Evolutionary conservation across 202 grass and related monocot species (phyloP).

Genomic region (Cymbopogon flexuosus): DNA sequence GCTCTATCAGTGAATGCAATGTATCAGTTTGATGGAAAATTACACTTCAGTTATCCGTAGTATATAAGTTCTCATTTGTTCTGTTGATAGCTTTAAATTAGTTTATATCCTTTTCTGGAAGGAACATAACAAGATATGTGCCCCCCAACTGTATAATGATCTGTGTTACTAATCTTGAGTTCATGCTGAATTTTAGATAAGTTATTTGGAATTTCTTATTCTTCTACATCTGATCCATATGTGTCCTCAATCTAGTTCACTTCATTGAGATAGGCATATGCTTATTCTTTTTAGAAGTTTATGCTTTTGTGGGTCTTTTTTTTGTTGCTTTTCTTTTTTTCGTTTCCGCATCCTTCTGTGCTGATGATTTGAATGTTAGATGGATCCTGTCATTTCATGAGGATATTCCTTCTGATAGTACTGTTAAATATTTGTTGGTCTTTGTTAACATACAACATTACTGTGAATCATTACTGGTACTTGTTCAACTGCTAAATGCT

Average conservation of each 20-base stretch:
- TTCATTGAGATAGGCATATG: neutral
- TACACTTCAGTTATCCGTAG: neutral
- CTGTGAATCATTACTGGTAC: neutral
- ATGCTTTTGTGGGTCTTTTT: neutral
- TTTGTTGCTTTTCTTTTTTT: neutral
- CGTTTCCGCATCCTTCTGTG: neutral
- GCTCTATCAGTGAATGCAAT: conserved; percentile 7
- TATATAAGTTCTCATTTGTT: neutral
- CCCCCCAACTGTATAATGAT: neutral
- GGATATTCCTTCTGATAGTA: neutral
- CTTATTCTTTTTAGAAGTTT: neutral
- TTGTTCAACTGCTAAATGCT: neutral
- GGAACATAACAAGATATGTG: neutral
- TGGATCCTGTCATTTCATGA: neutral
- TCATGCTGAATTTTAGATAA: neutral
- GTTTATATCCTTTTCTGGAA: neutral
- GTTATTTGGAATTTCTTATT: neutral
- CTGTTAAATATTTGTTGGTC: neutral
- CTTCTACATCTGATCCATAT: neutral
- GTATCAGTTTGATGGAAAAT: neutral
- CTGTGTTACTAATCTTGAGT: neutral
- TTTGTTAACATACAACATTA: neutral
- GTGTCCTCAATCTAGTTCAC: neutral
- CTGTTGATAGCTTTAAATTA: neutral
- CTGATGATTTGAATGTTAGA: neutral